phyloP scores from a whole-genome alignment of 1,139 yeast genomes.

The Kluyveromyces sp. region DNA sequence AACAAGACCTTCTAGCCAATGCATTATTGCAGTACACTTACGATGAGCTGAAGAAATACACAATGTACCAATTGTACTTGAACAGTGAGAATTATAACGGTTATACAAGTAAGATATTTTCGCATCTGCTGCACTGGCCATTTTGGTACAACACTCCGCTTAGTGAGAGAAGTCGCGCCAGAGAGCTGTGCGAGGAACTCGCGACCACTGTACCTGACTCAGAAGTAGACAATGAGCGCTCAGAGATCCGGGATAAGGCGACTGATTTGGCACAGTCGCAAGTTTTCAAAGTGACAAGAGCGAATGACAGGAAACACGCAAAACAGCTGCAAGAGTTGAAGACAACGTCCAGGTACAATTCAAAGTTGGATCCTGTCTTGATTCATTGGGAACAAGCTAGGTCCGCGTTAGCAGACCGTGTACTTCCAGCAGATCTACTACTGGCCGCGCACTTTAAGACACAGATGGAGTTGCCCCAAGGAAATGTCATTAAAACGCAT shows the following conservation, averaged over 20 bases:
- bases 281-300: constrained; percentile 21
- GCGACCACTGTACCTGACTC: constrained; percentile 19
- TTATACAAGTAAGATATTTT: constrained; percentile 56
- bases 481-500: constrained; percentile 15
- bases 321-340: constrained; percentile 43
- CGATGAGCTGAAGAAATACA: constrained; percentile 22
- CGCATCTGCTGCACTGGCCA: constrained; percentile 64
- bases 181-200: constrained; percentile 36
- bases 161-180: constrained; percentile 44
- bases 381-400: constrained; percentile 19
- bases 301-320: constrained; percentile 16
- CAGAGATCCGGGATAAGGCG: constrained; percentile 11
- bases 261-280: constrained; percentile 26
- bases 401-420: not conserved
- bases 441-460: constrained; percentile 25
- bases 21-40: constrained; percentile 22
- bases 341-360: constrained; percentile 37
- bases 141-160: constrained; percentile 78
- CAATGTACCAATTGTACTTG: constrained; percentile 57
- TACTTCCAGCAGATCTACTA: constrained; percentile 18
- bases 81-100: constrained; percentile 57
- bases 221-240: constrained; percentile 12
- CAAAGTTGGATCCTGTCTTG: constrained; percentile 15
- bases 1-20: constrained; percentile 14
- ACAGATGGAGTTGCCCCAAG: constrained; percentile 24